A percentile compares a stretch with the other conserved stretches of the same genome.
phyloP scores from a whole-genome alignment of 1,284 basidiomycete genomes.

The Pseudozyma pruni region DNA sequence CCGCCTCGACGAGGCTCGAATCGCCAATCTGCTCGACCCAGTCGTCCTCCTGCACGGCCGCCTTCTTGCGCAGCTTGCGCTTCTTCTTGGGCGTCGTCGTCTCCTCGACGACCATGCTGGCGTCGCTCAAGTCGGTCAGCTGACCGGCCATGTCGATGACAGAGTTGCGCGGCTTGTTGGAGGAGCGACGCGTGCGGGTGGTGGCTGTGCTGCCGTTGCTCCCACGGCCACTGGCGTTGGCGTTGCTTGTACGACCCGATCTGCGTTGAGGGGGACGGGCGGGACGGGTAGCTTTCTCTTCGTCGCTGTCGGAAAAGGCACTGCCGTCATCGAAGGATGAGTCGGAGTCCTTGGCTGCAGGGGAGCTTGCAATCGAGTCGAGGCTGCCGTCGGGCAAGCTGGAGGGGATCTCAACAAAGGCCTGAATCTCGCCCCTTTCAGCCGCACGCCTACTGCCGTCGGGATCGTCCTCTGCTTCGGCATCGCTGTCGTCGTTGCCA shows the following conservation, averaged over 20 bases:
- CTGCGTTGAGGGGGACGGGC: slow-evolving; percentile 13
- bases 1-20: slow-evolving; percentile 41
- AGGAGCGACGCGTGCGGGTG: slow-evolving; percentile 29
- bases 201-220: slow-evolving; percentile 31
- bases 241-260: slow-evolving; percentile 27
- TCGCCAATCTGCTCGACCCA: slow-evolving; percentile 52
- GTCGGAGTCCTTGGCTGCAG: slow-evolving; percentile 20
- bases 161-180: slow-evolving; percentile 24
- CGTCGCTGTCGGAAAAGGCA: slow-evolving; percentile 20
- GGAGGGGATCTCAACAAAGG: slow-evolving; percentile 14
- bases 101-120: slow-evolving; percentile 38
- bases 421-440: slow-evolving; percentile 5
- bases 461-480: slow-evolving; percentile 1
- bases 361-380: slow-evolving; percentile 22
- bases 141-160: slow-evolving; percentile 22
- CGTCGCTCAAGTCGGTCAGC: slow-evolving; percentile 41
- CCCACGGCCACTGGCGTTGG: slow-evolving; percentile 7
- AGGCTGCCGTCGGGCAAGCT: slow-evolving; percentile 19
- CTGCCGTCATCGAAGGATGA: slow-evolving; percentile 23
- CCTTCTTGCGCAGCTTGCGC: slow-evolving; percentile 50
- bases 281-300: slow-evolving; percentile 20
- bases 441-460: slow-evolving; percentile 2
- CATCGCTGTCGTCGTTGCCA: slow-evolving; percentile 12
- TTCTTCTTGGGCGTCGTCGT: slow-evolving; percentile 35
- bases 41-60: slow-evolving; percentile 51